Percentiles rank a stretch among this genome's conserved stretches.
These are phyloP conservation scores for Agrocybe praecox DNA, from an alignment of 768 basidiomycete genomes.

Conservation along the genomic window DNA sequence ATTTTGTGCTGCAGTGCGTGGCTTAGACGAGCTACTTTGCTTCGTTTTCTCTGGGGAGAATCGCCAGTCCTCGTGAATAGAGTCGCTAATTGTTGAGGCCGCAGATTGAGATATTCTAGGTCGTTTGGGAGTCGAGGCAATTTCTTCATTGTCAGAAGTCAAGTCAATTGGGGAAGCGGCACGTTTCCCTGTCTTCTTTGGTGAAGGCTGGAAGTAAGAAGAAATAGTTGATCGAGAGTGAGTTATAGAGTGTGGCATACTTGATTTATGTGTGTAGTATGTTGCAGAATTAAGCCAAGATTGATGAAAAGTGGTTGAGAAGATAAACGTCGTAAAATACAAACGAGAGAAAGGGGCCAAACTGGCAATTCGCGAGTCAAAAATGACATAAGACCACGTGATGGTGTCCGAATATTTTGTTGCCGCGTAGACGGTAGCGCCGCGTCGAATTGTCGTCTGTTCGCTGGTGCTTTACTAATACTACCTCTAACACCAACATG, in stretches of 20 bases:
- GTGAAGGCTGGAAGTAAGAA: constrained; percentile 34
- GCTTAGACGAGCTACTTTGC: constrained; percentile 16
- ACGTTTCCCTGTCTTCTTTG: constrained; percentile 30
- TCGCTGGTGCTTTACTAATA: constrained; percentile 3
- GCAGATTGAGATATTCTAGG: constrained; percentile 18
- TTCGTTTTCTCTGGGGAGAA: constrained; percentile 39
- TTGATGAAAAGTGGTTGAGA: neutral
- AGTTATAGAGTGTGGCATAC: neutral
- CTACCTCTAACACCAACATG: constrained; percentile 10
- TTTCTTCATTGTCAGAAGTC: constrained; percentile 42
- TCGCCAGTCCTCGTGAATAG: constrained; percentile 44
- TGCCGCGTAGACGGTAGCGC: neutral
- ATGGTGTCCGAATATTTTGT: constrained; percentile 5
- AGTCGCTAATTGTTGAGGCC: constrained; percentile 1
- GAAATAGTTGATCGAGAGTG: constrained; percentile 40
- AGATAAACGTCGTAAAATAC: neutral
- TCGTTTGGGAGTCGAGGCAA: constrained; percentile 31
- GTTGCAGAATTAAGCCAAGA: neutral
- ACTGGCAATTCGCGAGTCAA: no score
- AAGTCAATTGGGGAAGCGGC: constrained; percentile 51
- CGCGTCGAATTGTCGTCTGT: neutral
- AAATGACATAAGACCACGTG: constrained; percentile 23
- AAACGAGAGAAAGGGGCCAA: neutral
- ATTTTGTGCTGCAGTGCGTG: constrained; percentile 24
- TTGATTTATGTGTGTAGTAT: neutral